These are phyloP conservation scores for Amanita pseudoporphyria DNA, from an alignment of 768 basidiomycete species.

Conservation along the genomic window DNA sequence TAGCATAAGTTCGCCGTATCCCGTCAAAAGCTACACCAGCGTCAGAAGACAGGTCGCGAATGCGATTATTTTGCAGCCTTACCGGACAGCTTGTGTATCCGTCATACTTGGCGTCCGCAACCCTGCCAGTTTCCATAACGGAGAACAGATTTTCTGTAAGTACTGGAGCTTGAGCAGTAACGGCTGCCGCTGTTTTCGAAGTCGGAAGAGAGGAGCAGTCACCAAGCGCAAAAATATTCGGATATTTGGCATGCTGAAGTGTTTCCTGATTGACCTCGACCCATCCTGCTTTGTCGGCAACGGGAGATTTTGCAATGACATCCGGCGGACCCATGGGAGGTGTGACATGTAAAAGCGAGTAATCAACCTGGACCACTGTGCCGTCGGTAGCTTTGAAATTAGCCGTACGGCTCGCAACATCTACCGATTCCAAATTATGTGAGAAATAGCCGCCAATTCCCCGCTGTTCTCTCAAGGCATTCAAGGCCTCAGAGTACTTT, in stretches of 20 bases:
- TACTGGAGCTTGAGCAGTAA: conserved; percentile 86
- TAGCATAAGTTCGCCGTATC: conserved; percentile 76
- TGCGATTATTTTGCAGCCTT: conserved; percentile 16
- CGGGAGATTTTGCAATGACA: conserved; percentile 65
- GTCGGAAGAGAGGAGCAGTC: conserved; percentile 90
- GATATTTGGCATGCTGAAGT: conserved; percentile 72
- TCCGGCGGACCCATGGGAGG: conserved; percentile 92
- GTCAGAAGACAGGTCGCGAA: conserved; percentile 1
- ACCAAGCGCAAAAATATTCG: conserved; percentile 86
- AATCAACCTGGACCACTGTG: conserved; percentile 60
- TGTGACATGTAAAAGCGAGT: conserved; percentile 74
- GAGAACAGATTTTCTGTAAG: conserved; percentile 82
- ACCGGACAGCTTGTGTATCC: conserved; percentile 89
- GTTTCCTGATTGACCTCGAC: conserved; percentile 78
- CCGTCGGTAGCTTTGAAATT: conserved; percentile 79
- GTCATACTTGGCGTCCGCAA: conserved; percentile 67
- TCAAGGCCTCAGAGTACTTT: conserved; percentile 87
- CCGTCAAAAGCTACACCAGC: conserved; percentile 54
- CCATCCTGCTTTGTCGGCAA: conserved; percentile 82
- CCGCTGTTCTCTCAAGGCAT: conserved; percentile 67
- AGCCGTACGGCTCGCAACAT: conserved; percentile 62
- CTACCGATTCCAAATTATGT: conserved; percentile 74
- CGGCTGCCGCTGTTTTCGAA: conserved; percentile 93
- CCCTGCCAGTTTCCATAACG: conserved; percentile 60
- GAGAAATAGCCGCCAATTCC: conserved; percentile 75